Evolutionary conservation across 2,329 filamentous ascomycete genomes (phyloP), one percentile per base, ranked within the genome.

Genomic region (Ophiobolus disseminans): DNA sequence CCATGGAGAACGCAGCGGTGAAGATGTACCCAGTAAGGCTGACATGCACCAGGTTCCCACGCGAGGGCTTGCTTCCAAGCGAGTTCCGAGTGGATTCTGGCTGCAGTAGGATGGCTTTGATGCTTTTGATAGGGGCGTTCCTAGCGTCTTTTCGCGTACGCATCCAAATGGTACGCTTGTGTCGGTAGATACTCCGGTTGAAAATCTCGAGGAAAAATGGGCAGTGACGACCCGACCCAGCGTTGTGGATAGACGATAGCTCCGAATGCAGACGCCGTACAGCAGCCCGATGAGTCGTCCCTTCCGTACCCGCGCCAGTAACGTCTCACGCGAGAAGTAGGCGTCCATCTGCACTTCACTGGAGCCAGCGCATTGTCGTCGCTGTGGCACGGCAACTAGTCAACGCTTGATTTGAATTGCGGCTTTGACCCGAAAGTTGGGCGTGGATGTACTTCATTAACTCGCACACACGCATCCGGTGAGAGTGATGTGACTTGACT

Each of bases 11-110:
- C 39, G 58, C 63, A 57, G 66, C 67, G 62, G 66, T 66, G 65
- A 65, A 55, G 62, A 65, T 56, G 43, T n/a, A n/a, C n/a, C n/a
- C n/a, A n/a, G n/a, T 71, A 72, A 71, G 69, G 70, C 69, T 72
- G 68, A 58, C 47, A 62, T 63, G 63, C 63, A 68, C 65, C 64
- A 68, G 55, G 58, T 66, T 60, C 69, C 30, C 70, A 72, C 70
- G 70, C 68, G 69, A 73, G 67, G 68, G n/a, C n/a, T n/a, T n/a
- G n/a, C 66, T 53, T 58, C 62, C 54, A 61, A 49, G 60, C 64
- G 63, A 54, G 45, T 67, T 66, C 63, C 67, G 70, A 71, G 68
- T 63, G 66, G 55, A 62, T 65, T 62, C 64, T 63, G 58, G 53
- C 53, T 50, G 55, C 59, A 45, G 55, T 53, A 58, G 49, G 51